A percentile compares a stretch with the other conserved stretches of the same genome.
Evolutionary conservation across 306 rosid genomes (phyloP).

Genomic region (Vicia sativa): DNA sequence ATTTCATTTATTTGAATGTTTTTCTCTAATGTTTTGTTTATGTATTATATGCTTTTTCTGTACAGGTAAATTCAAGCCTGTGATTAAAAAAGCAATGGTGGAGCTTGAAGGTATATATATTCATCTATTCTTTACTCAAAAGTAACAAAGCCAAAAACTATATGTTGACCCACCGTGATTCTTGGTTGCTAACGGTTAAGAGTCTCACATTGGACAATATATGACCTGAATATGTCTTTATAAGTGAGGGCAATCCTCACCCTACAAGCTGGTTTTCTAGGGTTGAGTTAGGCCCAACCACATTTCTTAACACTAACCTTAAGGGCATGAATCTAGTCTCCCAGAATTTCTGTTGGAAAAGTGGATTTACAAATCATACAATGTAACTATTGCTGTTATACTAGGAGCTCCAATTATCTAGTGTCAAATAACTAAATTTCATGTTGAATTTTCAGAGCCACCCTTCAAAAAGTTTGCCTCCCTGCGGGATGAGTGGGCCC

Average conservation of each 20-base stretch:
- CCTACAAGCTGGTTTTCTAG: no score
- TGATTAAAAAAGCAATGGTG: constrained; percentile 99
- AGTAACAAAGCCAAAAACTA: constrained; percentile 17
- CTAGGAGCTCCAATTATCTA: constrained; percentile 25
- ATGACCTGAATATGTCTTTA: no score
- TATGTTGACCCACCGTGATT: no score
- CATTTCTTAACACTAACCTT: no score
- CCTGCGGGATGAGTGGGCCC: constrained; percentile 87
- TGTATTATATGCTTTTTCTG: constrained; percentile 34
- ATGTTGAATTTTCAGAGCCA: constrained; percentile 62
- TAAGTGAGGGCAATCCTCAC: no score
- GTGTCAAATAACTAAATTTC: constrained; percentile 24
- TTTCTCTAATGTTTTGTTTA: constrained; percentile 32
- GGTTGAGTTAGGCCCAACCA: no score
- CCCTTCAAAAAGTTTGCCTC: constrained; percentile 93
- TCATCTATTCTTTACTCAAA: constrained; percentile 18
- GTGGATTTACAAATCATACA: constrained; percentile 17
- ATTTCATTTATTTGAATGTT: constrained; percentile 33
- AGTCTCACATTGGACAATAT: no score
- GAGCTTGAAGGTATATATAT: constrained; percentile 87
- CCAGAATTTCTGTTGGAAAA: constrained; percentile 21
- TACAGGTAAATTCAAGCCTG: constrained; percentile 97
- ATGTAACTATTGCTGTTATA: constrained; percentile 17
- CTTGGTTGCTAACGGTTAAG: no score
- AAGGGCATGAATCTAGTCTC: constrained; percentile 4